Base-by-base conservation (phyloP, 257 asterid genomes). In the Solanum commersonii region DNA sequence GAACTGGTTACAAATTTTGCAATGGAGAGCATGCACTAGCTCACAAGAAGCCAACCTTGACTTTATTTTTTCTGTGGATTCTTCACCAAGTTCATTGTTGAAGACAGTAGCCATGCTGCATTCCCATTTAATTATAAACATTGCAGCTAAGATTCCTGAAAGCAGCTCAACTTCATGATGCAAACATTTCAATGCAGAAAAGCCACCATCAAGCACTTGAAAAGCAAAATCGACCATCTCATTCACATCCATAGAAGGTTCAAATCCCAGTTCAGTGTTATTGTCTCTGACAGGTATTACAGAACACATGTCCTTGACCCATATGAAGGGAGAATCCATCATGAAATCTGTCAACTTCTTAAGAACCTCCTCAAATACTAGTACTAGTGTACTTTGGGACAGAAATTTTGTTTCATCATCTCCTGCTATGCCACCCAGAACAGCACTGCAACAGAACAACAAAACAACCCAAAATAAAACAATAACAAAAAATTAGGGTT, bases 71-170 rank as follows among this genome's bases (percentile, higher is more conserved):
- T 89, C 92, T 23, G 83, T 67, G 25, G 78, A 87, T 56, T 93
- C 95, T 84, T 85, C 94, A 87, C 90, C 94, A 90, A 90, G 92
- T 83, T 90, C 90, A 88, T 89, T 91, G 83, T 87, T 87, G 87
- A 92, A 90, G 86, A 87, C 90, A 85, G 90, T 86, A 81, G 85
- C 88, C 93, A 94, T 90, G 92, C 91, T 92, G 90, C 88, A 93
- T 91, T 96, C 99, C 99, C 99, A 97, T 88, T 95, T 95, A 90
- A 95, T 94, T 72, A 95, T 87, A 88, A 91, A 93, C 70, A 94
- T 52, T 59, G 95, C 93, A 89, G 98, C 94, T 89, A 96, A 87
- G 46, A 96, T 91, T 83, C 94, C 92, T 72, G 95, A 92, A 95
- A 94, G 90, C 73, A 96, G 77, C 92, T 90, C 92, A 79, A 74